Conservation (phyloP, 1,284 basidiomycete genomes). For the Ganoderma leucocontextum region DNA sequence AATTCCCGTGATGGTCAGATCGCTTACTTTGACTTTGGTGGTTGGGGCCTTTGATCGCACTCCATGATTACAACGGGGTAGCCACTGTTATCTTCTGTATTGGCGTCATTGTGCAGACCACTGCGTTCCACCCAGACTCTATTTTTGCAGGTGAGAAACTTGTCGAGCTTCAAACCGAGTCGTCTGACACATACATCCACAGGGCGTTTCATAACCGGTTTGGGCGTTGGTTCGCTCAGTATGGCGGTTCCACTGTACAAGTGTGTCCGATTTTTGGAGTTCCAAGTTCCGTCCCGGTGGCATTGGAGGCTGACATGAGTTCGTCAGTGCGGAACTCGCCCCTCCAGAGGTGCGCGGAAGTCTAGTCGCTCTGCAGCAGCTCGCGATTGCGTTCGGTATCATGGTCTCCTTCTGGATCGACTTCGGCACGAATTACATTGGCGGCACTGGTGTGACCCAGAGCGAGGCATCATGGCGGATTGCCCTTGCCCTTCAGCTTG, state of each 20-base stretch:
- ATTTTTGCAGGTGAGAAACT: constrained; percentile 65
- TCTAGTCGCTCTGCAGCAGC: constrained; percentile 83
- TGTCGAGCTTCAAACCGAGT: neutral
- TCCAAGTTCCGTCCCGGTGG: too few relatives aligned
- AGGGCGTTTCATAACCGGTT: constrained; percentile 80
- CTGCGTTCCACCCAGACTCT: constrained; percentile 60
- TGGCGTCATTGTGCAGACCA: constrained; percentile 73
- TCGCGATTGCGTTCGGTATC: constrained; percentile 81
- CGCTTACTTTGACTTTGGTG: neutral
- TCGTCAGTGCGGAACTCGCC: constrained; percentile 64
- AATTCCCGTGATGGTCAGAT: neutral
- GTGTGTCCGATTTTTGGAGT: constrained; percentile 40
- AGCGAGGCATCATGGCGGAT: constrained; percentile 80
- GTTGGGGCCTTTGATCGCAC: neutral
- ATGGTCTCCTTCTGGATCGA: constrained; percentile 84
- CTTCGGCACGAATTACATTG: constrained; percentile 79
- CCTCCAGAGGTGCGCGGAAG: constrained; percentile 86
- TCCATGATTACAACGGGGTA: constrained; percentile 33
- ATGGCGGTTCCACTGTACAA: constrained; percentile 85
- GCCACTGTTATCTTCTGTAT: constrained; percentile 73
- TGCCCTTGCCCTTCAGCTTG: constrained; percentile 78
- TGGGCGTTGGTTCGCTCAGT: constrained; percentile 79
- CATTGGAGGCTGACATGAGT: neutral
- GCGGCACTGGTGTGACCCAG: constrained; percentile 63
- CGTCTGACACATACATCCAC: neutral